Conservation (phyloP, 169 alveolate species). For the Plasmodium fragile region DNA sequence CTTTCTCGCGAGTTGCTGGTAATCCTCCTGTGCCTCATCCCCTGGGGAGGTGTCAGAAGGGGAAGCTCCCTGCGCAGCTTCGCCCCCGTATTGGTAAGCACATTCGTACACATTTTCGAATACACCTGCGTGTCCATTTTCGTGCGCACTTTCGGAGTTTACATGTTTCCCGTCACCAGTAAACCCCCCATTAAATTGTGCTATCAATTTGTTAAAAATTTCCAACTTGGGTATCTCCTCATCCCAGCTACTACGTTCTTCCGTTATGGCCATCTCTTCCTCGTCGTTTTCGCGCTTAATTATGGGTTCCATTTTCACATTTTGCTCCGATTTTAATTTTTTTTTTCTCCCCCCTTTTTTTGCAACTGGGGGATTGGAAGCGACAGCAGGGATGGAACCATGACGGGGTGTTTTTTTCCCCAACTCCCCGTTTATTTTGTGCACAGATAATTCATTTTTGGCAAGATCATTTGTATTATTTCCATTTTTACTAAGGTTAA, state of each 20-base stretch:
- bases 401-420: not conserved
- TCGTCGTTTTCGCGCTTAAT: conserved; percentile 12
- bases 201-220: conserved; percentile 23
- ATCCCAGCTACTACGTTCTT: not conserved
- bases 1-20: not conserved
- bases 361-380: not conserved
- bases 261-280: not conserved
- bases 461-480: not conserved
- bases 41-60: not conserved
- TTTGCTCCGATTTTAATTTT: conserved; percentile 3
- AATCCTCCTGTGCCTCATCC: not conserved
- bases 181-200: not conserved
- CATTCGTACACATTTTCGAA: not conserved
- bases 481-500: conserved; percentile 12
- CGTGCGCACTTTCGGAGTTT: not conserved
- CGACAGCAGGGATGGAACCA: not conserved
- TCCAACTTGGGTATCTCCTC: not conserved
- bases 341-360: not conserved
- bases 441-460: not conserved
- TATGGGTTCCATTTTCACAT: conserved; percentile 1
- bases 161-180: not conserved
- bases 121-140: not conserved
- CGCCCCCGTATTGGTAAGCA: not conserved
- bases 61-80: not conserved
- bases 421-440: not conserved